Percentiles rank a stretch among this genome's conserved stretches.
Evolutionary conservation across 768 basidiomycete species (phyloP).

Genomic region (Cubamyces sp.): DNA sequence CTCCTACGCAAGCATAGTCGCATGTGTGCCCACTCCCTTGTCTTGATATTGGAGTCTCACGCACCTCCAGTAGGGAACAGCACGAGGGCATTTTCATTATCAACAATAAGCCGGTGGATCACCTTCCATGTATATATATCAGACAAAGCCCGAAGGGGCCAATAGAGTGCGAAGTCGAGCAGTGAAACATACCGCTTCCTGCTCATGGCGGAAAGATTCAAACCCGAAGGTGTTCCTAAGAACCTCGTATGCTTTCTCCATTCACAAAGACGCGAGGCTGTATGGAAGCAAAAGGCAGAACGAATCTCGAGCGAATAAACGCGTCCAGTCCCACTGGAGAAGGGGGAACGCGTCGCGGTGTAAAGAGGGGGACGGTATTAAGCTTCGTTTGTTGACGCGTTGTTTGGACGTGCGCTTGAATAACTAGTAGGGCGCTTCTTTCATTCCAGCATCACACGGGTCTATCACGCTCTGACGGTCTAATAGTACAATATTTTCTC

Average conservation of each 20-base stretch:
- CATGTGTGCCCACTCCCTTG: background rate
- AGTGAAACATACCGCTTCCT: conserved; percentile 38
- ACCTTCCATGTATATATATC: conserved; percentile 30
- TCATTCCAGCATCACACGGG: too few species aligned
- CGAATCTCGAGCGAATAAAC: background rate
- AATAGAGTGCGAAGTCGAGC: background rate
- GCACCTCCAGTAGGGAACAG: conserved; percentile 45
- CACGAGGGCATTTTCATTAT: conserved; percentile 46
- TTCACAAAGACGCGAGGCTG: conserved; percentile 10
- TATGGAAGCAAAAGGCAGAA: background rate
- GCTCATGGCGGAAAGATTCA: conserved; percentile 41
- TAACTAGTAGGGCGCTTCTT: background rate
- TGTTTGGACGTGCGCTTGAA: conserved; percentile 4
- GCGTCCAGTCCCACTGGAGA: background rate
- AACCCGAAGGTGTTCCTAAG: conserved; percentile 43
- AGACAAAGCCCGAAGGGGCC: too few species aligned
- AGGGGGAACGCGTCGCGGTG: background rate
- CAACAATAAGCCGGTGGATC: conserved; percentile 42
- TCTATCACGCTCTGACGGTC: too few species aligned
- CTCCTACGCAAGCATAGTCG: conserved; percentile 29
- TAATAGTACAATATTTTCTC: conserved; percentile 5
- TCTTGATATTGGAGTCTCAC: background rate
- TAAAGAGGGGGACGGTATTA: too few species aligned
- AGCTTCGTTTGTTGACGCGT: conserved; percentile 18
- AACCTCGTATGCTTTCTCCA: conserved; percentile 41